Conservation (phyloP, 306 rosid genomes). For the Dryas alaskensis region DNA sequence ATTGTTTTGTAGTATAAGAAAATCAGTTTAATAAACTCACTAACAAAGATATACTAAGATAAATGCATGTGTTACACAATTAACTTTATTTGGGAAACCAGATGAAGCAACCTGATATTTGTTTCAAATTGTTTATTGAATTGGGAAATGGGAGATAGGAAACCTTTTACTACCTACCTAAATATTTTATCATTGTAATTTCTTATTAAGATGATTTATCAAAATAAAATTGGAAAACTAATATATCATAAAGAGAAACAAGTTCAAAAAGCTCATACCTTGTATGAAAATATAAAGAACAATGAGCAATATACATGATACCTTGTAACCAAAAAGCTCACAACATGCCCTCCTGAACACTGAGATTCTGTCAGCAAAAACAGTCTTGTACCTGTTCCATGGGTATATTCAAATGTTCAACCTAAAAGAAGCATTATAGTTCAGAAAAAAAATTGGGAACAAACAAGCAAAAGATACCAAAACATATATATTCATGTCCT, state of each 20-base stretch:
- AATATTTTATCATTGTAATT: not conserved
- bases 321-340: conserved; percentile 99
- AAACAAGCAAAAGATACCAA: not conserved
- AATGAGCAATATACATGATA: conserved; percentile 32
- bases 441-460: not conserved
- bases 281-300: not conserved
- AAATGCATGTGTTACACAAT: not conserved
- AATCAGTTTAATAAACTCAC: not conserved
- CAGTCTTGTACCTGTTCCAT: conserved; percentile 82
- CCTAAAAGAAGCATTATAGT: conserved; percentile 1
- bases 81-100: not conserved
- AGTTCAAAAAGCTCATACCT: too few relatives aligned
- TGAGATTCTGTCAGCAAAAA: conserved; percentile 92
- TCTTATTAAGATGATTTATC: not conserved
- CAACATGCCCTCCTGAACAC: conserved; percentile 96
- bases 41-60: not conserved
- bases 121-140: not conserved
- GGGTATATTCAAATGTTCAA: conserved; percentile 31
- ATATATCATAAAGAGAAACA: too few relatives aligned
- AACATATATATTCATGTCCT: not conserved
- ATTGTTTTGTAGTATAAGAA: not conserved
- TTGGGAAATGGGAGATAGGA: not conserved
- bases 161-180: not conserved
- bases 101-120: not conserved
- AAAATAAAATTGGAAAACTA: not conserved